Evolutionary conservation across 768 basidiomycete species (phyloP), one percentile per base, ranked within the genome.

Genomic region (Hericium coralloides): DNA sequence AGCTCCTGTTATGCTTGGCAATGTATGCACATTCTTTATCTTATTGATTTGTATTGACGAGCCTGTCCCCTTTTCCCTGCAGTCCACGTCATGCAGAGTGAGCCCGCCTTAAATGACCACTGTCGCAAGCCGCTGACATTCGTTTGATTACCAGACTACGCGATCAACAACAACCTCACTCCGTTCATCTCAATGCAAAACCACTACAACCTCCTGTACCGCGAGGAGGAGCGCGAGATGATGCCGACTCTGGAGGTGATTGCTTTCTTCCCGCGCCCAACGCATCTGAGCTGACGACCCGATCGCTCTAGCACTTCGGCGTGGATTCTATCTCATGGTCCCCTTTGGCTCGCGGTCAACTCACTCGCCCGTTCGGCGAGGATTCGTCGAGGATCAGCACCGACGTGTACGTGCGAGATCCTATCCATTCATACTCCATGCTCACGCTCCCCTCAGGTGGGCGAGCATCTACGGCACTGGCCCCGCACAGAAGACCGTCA

Each of bases 101-200:
- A 12, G 39, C 22, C 22, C 12, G 5, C 14, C 10, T 31, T 9
- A 31, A 6, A 8, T 9, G 31, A 31, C 31, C 31, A 31, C 8
- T 1, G 31, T 7, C 12, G 6, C n/a, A 6, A 9, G 7, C 38
- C n/a, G 12, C 43, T 8, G 12, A 18, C 25, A 18, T 12, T 17
- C 14, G 2, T 3, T 25, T 20, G 20, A 41, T 6, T 20, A 3
- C 17, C 37, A 70, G 70, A 68, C 58, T 73, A 73, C 58, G 72
- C 72, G 0, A 64, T 72, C 52, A 52, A 64, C 37, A 68, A 73
- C 56, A 56, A 61, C 12, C 47, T 63, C 17, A 61, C 62, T 2
- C 62, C 60, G 22, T 74, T 74, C 64, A 72, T 74, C 63, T 67
- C 69, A 8, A 73, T 74, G 72, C 73, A 74, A 62, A 74, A 74